A percentile compares a stretch with the other conserved stretches of the same genome.
Conservation (phyloP, 768 basidiomycete genomes). For the Mycena floridula region DNA sequence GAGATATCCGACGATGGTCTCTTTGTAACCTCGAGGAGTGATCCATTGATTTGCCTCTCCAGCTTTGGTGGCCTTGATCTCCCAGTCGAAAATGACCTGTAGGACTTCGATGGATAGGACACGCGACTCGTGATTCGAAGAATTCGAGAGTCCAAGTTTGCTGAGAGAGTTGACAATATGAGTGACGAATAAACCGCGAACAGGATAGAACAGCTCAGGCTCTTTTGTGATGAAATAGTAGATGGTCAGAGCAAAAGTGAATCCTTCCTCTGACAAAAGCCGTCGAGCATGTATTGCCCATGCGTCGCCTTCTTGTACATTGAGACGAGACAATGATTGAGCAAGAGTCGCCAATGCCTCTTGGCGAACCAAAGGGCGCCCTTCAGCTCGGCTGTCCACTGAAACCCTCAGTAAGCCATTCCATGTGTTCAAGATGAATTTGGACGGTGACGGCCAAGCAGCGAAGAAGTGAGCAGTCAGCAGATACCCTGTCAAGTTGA, state of each 20-base stretch:
- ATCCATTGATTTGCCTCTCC: slow-evolving; percentile 43
- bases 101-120: slow-evolving; percentile 83
- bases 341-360: slow-evolving; percentile 83
- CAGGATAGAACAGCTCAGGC: slow-evolving; percentile 85
- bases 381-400: slow-evolving; percentile 52
- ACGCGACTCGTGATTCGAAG: slow-evolving; percentile 75
- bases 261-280: slow-evolving; percentile 84
- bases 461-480: slow-evolving; percentile 90
- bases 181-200: slow-evolving; percentile 87
- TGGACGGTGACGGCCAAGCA: slow-evolving; percentile 80
- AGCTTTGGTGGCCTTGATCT: slow-evolving; percentile 51
- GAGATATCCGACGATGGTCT: slow-evolving; percentile 92
- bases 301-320: slow-evolving; percentile 48
- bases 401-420: slow-evolving; percentile 79
- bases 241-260: slow-evolving; percentile 65
- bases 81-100: slow-evolving; percentile 93
- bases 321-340: slow-evolving; percentile 65
- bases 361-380: slow-evolving; percentile 73
- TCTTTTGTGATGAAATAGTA: slow-evolving; percentile 93
- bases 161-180: slow-evolving; percentile 88
- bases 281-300: slow-evolving; percentile 89
- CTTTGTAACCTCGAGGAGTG: slow-evolving; percentile 74
- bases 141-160: slow-evolving; percentile 77
- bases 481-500: slow-evolving; percentile 84
- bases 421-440: slow-evolving; percentile 91